Evolutionary conservation across 345 rosid species (phyloP).

Genomic region (Eucalyptus guilfoylei): DNA sequence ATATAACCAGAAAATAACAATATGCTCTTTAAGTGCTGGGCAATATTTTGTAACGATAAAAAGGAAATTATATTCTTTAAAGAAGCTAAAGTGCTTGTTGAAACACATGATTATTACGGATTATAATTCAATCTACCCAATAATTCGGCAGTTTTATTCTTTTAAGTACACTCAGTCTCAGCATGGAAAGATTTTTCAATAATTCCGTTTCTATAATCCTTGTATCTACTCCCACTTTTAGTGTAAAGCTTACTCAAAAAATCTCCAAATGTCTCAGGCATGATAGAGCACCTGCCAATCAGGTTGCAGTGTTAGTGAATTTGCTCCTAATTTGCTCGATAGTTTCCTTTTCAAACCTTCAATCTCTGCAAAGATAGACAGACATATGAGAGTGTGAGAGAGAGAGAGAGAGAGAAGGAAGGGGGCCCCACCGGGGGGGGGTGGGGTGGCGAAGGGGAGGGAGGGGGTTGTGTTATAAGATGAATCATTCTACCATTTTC

Average conservation of each 20-base stretch:
- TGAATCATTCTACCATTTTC: constrained; percentile 58
- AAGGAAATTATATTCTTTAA: neutral
- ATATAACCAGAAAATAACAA: neutral
- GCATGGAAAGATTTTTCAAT: neutral
- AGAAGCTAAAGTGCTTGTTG: neutral
- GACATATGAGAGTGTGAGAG: neutral
- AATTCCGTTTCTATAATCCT: neutral
- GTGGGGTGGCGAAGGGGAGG: no score
- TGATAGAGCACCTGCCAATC: constrained; percentile 72
- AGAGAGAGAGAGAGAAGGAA: neutral
- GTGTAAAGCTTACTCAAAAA: neutral
- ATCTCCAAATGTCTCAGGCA: neutral
- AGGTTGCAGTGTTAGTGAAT: constrained; percentile 65
- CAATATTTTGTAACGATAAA: neutral
- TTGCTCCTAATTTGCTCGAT: constrained; percentile 94
- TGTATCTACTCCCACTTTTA: neutral
- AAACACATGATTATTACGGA: neutral
- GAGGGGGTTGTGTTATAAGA: neutral
- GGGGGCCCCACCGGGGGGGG: no score
- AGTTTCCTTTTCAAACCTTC: constrained; percentile 93
- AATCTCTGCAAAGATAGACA: constrained; percentile 33
- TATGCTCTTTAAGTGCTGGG: neutral
- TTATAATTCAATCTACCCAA: neutral
- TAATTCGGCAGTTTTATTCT: neutral
- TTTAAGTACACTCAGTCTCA: neutral